A percentile compares a stretch with the other conserved stretches of the same genome.
These are phyloP conservation scores for Aspergillus brunneoviolaceus DNA, from an alignment of 2,329 filamentous ascomycete species.

Conservation along the genomic window DNA sequence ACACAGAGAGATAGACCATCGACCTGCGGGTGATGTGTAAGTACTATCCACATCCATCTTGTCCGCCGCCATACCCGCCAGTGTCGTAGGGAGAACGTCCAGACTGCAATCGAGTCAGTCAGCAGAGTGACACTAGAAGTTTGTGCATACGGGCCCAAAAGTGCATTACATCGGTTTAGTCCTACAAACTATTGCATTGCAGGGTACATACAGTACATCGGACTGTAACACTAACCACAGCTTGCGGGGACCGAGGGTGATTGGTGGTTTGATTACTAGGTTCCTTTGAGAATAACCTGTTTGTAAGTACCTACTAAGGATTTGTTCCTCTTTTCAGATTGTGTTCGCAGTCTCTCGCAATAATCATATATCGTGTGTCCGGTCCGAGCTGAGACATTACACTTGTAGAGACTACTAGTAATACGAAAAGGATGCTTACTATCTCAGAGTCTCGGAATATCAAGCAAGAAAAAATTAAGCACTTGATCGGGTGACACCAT, in stretches of 20 bases:
- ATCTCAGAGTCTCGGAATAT: neutral
- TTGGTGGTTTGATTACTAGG: neutral
- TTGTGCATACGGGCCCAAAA: neutral
- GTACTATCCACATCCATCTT: neutral
- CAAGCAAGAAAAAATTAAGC: neutral
- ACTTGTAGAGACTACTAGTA: neutral
- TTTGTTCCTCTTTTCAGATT: neutral
- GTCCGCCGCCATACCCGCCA: conserved; percentile 2
- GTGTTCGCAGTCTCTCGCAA: neutral
- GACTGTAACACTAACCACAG: neutral
- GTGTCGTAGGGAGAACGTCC: conserved; percentile 1
- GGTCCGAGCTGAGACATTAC: neutral
- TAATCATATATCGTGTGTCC: neutral
- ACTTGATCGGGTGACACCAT: neutral
- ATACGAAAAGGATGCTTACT: neutral
- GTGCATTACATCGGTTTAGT: neutral
- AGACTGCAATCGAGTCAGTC: conserved; percentile 2
- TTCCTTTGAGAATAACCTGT: neutral
- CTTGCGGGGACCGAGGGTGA: neutral
- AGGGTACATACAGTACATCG: neutral
- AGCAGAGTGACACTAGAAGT: conserved; percentile 1
- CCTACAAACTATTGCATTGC: neutral
- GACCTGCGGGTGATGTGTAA: neutral
- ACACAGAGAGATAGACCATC: neutral
- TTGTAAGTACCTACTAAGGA: neutral